phyloP scores from a whole-genome alignment of 2,329 filamentous ascomycete species.

The Thelonectria discophora region DNA sequence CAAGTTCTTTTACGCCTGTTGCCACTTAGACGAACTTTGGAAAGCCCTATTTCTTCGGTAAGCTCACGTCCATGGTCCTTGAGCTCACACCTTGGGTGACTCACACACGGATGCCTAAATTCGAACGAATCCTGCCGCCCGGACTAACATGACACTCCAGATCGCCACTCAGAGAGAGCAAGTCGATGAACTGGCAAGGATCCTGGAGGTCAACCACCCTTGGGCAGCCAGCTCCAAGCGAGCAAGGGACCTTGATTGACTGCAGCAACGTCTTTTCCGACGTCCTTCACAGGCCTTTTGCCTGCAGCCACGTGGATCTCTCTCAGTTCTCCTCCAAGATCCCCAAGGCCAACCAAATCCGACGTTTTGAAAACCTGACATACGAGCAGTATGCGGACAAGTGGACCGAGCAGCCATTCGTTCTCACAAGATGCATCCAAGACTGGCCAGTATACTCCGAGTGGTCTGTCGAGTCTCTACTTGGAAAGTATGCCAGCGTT shows the following conservation, averaged over 20 bases:
- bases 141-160: constrained; percentile 37
- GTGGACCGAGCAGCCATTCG: constrained; percentile 86
- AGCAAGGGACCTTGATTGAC: constrained; percentile 66
- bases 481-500: constrained; percentile 69
- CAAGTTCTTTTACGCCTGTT: constrained; percentile 87
- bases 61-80: constrained; percentile 53
- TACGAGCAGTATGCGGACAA: constrained; percentile 75
- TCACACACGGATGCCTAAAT: constrained; percentile 16
- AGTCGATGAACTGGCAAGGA: constrained; percentile 70
- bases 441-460: constrained; percentile 79
- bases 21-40: constrained; percentile 87
- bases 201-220: constrained; percentile 87
- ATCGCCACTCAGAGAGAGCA: constrained; percentile 44
- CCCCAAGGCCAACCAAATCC: constrained; percentile 76
- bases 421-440: constrained; percentile 83
- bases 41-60: constrained; percentile 85
- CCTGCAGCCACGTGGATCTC: constrained; percentile 81
- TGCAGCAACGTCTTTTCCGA: constrained; percentile 89
- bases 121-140: constrained; percentile 7
- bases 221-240: constrained; percentile 54
- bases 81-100: constrained; percentile 9
- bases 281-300: constrained; percentile 87
- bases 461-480: constrained; percentile 78
- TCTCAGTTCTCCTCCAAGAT: constrained; percentile 74
- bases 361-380: constrained; percentile 72